Evolutionary conservation across 2,329 filamentous ascomycete species (phyloP), one percentile per base, ranked within the genome.

Genomic region (Hortaea sp.): DNA sequence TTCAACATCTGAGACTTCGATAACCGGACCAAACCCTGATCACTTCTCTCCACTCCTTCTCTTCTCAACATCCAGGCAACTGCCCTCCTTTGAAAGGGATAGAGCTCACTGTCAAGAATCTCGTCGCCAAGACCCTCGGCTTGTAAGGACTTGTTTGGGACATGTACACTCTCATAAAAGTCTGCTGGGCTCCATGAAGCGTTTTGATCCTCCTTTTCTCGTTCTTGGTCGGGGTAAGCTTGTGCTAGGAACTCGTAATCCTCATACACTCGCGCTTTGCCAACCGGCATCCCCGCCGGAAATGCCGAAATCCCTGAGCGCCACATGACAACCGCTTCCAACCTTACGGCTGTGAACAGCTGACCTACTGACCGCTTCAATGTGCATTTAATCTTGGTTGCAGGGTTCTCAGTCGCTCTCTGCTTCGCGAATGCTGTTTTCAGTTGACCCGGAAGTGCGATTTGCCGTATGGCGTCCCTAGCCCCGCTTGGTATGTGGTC

Each of bases 1-100:
- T 32, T 6, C 30, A 42, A 35, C 29, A 7, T 27, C 20, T 11
- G 20, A 9, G 10, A 29, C 27, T 35, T 41, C 20, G 28, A 29
- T 37, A 42, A 29, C 10, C 32, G 38, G 30, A 30, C 29, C 13
- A 46, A n/a, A 6, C 42, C 34, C 28, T 51, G 47, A 12, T 53
- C 44, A 4, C 57, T 49, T 41, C 74, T 81, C 20, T 67, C 59
- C 2, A 79, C 73, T 4, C 79, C 79, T 65, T 90, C 85, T 40
- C 81, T 74, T 38, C 66, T 65, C 40, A 89, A 63, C 48, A 88
- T 68, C 85, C 85, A 90, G 41, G 79, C 72, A 2, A 88, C 70
- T 1, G 83, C 77, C 49, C 83, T 70, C 46, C 78, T 77, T 62
- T 89, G 85, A 49, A 88, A 89, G 0, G 83, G 84, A 58, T 80